Conservation (phyloP, 129 eudicot species). For the Escallonia herrerae region DNA sequence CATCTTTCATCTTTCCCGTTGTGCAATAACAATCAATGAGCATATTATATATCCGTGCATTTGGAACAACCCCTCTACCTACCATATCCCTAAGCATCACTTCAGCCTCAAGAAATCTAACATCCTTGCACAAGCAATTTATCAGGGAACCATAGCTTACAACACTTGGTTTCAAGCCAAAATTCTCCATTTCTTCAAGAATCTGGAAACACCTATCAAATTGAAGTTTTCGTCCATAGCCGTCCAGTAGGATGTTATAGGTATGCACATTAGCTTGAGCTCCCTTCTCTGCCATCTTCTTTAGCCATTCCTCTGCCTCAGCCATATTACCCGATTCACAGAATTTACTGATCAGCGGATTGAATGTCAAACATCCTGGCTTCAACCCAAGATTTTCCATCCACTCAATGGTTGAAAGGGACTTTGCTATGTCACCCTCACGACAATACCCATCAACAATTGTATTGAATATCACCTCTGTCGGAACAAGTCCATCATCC, state of each 20-base stretch:
- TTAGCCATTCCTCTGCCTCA: conserved; percentile 18
- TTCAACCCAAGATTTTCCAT: conserved; percentile 11
- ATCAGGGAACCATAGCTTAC: conserved; percentile 12
- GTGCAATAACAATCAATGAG: conserved; percentile 14
- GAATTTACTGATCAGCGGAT: conserved; percentile 10
- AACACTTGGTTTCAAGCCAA: conserved; percentile 7
- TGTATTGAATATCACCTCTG: conserved; percentile 14
- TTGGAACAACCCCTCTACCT: conserved; percentile 14
- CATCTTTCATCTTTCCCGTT: conserved; percentile 11
- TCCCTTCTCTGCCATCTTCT: conserved; percentile 16
- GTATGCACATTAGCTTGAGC: conserved; percentile 6
- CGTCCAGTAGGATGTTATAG: conserved; percentile 9
- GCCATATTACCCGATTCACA: conserved; percentile 15
- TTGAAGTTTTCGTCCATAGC: conserved; percentile 7
- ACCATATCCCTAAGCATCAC: conserved; percentile 14
- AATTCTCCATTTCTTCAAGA: conserved; percentile 15
- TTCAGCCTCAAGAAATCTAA: conserved; percentile 16
- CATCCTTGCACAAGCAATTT: conserved; percentile 10
- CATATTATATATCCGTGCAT: conserved; percentile 14
- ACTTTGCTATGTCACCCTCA: conserved; percentile 12
- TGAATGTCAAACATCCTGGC: conserved; percentile 4
- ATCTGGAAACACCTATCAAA: conserved; percentile 10
- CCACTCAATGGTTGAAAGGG: not conserved
- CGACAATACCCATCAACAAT: conserved; percentile 14
- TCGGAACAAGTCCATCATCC: conserved; percentile 11